Conservation (phyloP, 768 basidiomycete species). For the Asterophora parasitica region DNA sequence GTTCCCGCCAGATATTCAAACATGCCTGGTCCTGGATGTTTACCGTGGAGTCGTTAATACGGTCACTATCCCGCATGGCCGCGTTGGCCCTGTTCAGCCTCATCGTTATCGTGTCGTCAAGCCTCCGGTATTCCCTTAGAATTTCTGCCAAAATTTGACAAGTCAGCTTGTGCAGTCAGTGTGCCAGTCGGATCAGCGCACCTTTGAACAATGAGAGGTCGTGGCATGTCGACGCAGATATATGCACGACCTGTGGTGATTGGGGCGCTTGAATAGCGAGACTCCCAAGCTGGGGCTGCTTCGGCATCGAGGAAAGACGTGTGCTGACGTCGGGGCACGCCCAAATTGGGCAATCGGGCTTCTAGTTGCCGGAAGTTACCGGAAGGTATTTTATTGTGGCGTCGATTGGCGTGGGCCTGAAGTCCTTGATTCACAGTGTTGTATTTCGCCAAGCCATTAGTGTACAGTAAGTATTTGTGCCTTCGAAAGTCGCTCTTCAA, state of each 20-base stretch:
- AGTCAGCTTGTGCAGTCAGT: slow-evolving; percentile 2
- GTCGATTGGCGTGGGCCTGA: too few relatives aligned
- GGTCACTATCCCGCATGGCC: slow-evolving; percentile 67
- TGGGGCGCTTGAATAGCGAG: slow-evolving; percentile 63
- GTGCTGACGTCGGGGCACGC: neutral
- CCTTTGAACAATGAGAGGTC: slow-evolving; percentile 79
- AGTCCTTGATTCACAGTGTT: too few relatives aligned
- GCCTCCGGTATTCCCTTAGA: slow-evolving; percentile 72
- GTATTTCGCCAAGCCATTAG: neutral
- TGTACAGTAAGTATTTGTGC: neutral
- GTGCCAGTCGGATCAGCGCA: slow-evolving; percentile 19
- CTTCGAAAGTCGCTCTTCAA: too few relatives aligned
- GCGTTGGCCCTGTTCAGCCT: slow-evolving; percentile 77
- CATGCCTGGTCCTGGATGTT: slow-evolving; percentile 73
- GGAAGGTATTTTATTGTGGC: neutral
- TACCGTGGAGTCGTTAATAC: slow-evolving; percentile 36
- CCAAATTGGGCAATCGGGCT: neutral
- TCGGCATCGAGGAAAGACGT: slow-evolving; percentile 22
- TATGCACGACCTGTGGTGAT: slow-evolving; percentile 60
- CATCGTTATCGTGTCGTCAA: slow-evolving; percentile 80
- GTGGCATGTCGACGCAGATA: slow-evolving; percentile 69
- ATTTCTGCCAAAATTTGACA: slow-evolving; percentile 48
- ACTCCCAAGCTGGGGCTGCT: slow-evolving; percentile 55
- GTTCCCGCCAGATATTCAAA: slow-evolving; percentile 69
- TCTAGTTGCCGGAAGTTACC: slow-evolving; percentile 1